Conservation (phyloP, 2,329 filamentous ascomycete genomes). For the Pseudogymnoascus sp. region DNA sequence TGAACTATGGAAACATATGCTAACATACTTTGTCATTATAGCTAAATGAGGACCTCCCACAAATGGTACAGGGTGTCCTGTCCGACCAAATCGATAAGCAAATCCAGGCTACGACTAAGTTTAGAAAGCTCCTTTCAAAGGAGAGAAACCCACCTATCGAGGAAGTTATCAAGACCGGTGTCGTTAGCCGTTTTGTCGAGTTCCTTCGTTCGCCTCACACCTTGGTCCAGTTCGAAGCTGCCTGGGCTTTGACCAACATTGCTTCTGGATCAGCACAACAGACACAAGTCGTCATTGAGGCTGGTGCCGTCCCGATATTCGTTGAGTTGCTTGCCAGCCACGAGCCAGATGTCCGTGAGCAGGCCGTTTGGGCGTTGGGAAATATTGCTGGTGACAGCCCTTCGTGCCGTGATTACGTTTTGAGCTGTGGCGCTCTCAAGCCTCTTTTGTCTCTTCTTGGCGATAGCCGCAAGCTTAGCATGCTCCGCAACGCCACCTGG, state of each 20-base stretch:
- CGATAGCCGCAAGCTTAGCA: slow-evolving; percentile 97
- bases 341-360: slow-evolving; percentile 95
- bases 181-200: slow-evolving; percentile 94
- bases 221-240: slow-evolving; percentile 96
- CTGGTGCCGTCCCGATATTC: slow-evolving; percentile 95
- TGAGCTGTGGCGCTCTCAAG: slow-evolving; percentile 83
- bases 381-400: slow-evolving; percentile 99
- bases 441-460: slow-evolving; percentile 84
- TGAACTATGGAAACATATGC: slow-evolving; percentile 5
- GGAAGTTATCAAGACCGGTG: slow-evolving; percentile 97
- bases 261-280: slow-evolving; percentile 94
- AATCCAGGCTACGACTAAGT: slow-evolving; percentile 96
- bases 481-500: slow-evolving; percentile 98
- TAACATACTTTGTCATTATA: slow-evolving; percentile 34
- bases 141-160: slow-evolving; percentile 99
- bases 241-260: slow-evolving; percentile 99
- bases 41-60: slow-evolving; percentile 95
- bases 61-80: slow-evolving; percentile 97
- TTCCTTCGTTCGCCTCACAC: slow-evolving; percentile 97
- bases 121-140: slow-evolving; percentile 95
- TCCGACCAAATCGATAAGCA: slow-evolving; percentile 97
- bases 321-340: slow-evolving; percentile 92
- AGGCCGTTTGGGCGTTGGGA: slow-evolving; percentile 96
- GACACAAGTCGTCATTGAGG: slow-evolving; percentile 98
- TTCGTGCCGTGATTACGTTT: slow-evolving; percentile 92